Conservation (phyloP, 148 eudicot genomes). For the Chenopodium berlandieri region DNA sequence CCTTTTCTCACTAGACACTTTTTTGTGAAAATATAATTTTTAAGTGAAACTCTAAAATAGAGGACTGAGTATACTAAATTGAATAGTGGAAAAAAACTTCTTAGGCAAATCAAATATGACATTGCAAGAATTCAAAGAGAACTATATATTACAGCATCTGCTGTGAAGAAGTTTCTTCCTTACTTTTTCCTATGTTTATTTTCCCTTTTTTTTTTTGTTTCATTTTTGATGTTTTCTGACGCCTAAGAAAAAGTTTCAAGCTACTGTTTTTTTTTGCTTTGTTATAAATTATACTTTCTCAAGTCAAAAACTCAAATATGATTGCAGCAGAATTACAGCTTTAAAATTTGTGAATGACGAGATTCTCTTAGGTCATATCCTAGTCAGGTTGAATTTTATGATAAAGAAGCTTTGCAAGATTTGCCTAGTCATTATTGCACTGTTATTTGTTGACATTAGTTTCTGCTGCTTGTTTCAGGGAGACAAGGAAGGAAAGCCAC, state of each 20-base stretch:
- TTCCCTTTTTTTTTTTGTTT: not conserved
- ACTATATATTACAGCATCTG: not conserved
- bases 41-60: not conserved
- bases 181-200: not conserved
- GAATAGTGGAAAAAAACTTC: not conserved
- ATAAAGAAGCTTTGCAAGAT: not conserved
- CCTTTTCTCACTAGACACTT: not conserved
- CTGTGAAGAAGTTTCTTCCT: not conserved
- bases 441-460: not conserved
- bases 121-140: not conserved
- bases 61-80: not conserved
- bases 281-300: not conserved
- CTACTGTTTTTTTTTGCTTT: not conserved
- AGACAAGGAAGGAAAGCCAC: not conserved
- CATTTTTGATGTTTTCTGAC: not conserved
- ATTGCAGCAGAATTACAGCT: not conserved
- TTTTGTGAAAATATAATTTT: not conserved
- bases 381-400: not conserved
- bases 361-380: not conserved
- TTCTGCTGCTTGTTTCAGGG: not conserved
- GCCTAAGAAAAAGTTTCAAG: not conserved
- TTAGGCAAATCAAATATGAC: not conserved
- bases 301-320: not conserved
- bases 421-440: not conserved
- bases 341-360: not conserved